Percentiles rank a stretch among this genome's conserved stretches.
These are phyloP conservation scores for Albizia julibrissin DNA, from an alignment of 306 rosid genomes.

Conservation along the genomic window DNA sequence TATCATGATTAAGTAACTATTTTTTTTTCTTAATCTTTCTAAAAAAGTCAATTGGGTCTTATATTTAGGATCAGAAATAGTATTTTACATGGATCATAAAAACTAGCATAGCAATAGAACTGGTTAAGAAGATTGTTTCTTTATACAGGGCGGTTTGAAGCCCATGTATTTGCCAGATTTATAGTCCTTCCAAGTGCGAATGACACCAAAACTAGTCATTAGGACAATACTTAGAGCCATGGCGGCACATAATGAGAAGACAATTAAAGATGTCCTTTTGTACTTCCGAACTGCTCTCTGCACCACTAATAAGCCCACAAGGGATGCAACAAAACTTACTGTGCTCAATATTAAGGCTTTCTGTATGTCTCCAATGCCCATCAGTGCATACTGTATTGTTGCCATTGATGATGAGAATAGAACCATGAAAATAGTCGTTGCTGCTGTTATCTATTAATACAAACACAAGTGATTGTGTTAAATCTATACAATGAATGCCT, in stretches of 20 bases:
- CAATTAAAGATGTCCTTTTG: conserved; percentile 80
- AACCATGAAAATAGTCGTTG: conserved; percentile 90
- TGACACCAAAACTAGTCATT: conserved; percentile 75
- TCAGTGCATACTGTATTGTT: conserved; percentile 62
- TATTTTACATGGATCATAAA: not conserved
- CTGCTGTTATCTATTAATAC: conserved; percentile 66
- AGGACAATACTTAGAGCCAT: conserved; percentile 71
- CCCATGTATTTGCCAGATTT: conserved; percentile 74
- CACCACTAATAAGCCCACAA: conserved; percentile 65
- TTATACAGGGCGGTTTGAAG: conserved; percentile 68
- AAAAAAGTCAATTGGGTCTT: not conserved
- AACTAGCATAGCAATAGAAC: not conserved
- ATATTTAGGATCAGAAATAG: not conserved
- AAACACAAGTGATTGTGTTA: not conserved
- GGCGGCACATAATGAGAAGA: conserved; percentile 64
- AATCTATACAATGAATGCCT: not conserved
- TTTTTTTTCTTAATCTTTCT: no score
- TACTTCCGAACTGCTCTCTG: conserved; percentile 57
- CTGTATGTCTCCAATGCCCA: conserved; percentile 70
- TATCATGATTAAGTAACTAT: no score
- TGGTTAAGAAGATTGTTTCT: conserved; percentile 21
- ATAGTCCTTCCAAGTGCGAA: conserved; percentile 56
- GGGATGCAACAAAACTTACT: conserved; percentile 68
- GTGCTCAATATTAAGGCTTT: conserved; percentile 54
- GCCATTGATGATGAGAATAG: conserved; percentile 90